Base-by-base conservation (phyloP, 164 flowering plant species). In the Paratinospora sagittata region DNA sequence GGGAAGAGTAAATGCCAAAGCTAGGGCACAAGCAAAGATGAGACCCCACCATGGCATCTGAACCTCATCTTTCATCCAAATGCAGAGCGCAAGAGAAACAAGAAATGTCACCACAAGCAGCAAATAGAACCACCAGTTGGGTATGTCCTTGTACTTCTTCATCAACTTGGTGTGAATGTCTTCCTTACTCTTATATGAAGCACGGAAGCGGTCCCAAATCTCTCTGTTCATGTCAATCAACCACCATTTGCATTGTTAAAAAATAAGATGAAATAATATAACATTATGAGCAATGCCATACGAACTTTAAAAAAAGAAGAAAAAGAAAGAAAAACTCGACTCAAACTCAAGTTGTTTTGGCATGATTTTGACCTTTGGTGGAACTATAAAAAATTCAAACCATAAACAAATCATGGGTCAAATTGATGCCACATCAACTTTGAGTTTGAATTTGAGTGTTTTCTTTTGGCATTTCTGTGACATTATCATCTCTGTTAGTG, bases 1-100 rank as follows among this genome's bases (percentile, higher is more conserved):
- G 2, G 97, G 96, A 39, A 90, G 93, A 13, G 96, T 90, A 74
- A 92, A 90, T 7, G 70, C 49, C 12, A 84, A 79, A 4, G 94
- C 95, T 34, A 92, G 74, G 14, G 19, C 82, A 3, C 87, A 82
- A 2, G 96, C 83, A 41, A 87, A 78, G 17, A 92, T 12, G 37
- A 92, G 89, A 3, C 85, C 98, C 95, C 98, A 92, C 94, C 94
- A 89, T 61, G 96, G 98, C 82, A 90, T 71, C 69, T 92, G 98
- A 37, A 90, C 74, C 66, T 92, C 74, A 57, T 90, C 82, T 52
- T 86, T 85, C 85, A 83, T 66, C 76, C 83, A 73, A 33, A 81
- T 86, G 82, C 92, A 90, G 0, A 89, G 84, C 10, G 74, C 62
- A 3, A 92, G 85, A 47, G 94, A 82, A 10, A 88, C 69, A 0